Percentiles rank a stretch among this genome's conserved stretches.
These are phyloP conservation scores for Penicillium canescens DNA, from an alignment of 495 filamentous ascomycete species.

Conservation along the genomic window DNA sequence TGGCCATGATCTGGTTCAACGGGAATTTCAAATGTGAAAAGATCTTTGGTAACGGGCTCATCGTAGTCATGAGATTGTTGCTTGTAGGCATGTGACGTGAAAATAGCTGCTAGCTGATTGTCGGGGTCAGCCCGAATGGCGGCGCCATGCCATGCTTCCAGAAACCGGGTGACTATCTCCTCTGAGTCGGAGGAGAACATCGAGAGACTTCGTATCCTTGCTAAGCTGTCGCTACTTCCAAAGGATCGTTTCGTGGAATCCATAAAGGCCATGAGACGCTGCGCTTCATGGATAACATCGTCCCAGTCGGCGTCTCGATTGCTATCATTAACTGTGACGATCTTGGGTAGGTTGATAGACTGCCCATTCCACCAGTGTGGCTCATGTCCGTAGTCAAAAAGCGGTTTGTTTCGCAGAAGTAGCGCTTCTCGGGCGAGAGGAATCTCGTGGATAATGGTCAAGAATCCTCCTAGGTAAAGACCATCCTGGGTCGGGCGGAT, in stretches of 20 bases:
- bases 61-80: slow-evolving; percentile 32
- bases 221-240: slow-evolving; percentile 66
- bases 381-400: slow-evolving; percentile 66
- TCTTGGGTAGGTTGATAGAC: slow-evolving; percentile 56
- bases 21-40: slow-evolving; percentile 40
- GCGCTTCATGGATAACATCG: slow-evolving; percentile 53
- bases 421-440: slow-evolving; percentile 78
- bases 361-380: slow-evolving; percentile 86
- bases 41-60: slow-evolving; percentile 36
- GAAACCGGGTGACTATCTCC: slow-evolving; percentile 32
- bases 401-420: slow-evolving; percentile 50
- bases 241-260: slow-evolving; percentile 79
- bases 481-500: slow-evolving; percentile 62
- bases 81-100: slow-evolving; percentile 43
- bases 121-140: slow-evolving; percentile 40
- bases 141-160: slow-evolving; percentile 45
- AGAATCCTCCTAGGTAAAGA: slow-evolving; percentile 63
- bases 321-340: slow-evolving; percentile 52
- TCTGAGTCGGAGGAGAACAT: slow-evolving; percentile 33
- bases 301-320: slow-evolving; percentile 40
- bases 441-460: slow-evolving; percentile 83
- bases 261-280: slow-evolving; percentile 86
- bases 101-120: slow-evolving; percentile 38
- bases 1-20: slow-evolving; percentile 44
- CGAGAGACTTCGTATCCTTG: slow-evolving; percentile 42